phyloP scores from a whole-genome alignment of 306 rosid species.

The Betula pendula region DNA sequence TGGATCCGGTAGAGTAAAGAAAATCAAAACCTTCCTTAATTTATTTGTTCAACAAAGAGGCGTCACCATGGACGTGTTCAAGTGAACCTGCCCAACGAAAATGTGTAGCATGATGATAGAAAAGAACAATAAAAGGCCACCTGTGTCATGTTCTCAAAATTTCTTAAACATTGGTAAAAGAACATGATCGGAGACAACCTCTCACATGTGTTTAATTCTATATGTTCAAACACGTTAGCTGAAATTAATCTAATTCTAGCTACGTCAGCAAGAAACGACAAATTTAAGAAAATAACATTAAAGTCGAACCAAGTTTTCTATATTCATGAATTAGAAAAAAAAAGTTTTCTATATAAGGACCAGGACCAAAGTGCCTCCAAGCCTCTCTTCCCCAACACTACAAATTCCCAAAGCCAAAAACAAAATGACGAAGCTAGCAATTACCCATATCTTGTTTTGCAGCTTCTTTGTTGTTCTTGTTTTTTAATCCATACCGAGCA shows the following conservation, averaged over 20 bases:
- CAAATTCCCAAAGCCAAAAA: not conserved
- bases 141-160: not conserved
- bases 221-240: not conserved
- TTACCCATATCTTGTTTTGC: conserved; percentile 23
- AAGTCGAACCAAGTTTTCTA: not conserved
- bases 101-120: not conserved
- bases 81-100: not conserved
- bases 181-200: not conserved
- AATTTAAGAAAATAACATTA: too few species aligned
- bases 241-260: not conserved
- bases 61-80: too few species aligned
- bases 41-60: too few species aligned
- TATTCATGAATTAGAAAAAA: not conserved
- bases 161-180: not conserved
- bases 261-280: too few species aligned
- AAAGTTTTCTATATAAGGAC: not conserved
- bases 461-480: conserved; percentile 31
- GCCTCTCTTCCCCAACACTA: not conserved
- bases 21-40: too few species aligned
- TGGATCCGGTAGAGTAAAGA: too few species aligned
- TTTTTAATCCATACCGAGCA: conserved; percentile 30
- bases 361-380: not conserved
- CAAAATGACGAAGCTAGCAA: conserved; percentile 31
- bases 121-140: not conserved
- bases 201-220: too few species aligned